A percentile compares a stretch with the other conserved stretches of the same genome.
phyloP scores from a whole-genome alignment of 176 grass and related monocot genomes.

The Phoenix roebelenii region DNA sequence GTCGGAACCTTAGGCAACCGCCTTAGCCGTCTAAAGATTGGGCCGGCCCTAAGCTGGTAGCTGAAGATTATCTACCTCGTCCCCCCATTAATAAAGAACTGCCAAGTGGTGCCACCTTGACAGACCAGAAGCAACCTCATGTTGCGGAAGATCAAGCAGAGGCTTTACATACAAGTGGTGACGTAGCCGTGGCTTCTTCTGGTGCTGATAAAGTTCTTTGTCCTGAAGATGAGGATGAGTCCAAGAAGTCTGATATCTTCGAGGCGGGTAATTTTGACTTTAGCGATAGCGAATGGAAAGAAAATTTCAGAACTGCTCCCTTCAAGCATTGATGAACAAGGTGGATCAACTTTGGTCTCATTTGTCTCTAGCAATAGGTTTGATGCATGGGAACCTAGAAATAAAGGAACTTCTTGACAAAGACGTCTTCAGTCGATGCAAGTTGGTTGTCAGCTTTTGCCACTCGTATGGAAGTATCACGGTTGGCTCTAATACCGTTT shows the following conservation, averaged over 20 bases:
- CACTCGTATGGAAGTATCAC: too few species aligned
- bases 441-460: too few species aligned
- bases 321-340: constrained; percentile 16
- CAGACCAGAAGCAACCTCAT: constrained; percentile 16
- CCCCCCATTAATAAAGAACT: constrained; percentile 16
- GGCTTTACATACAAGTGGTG: constrained; percentile 20
- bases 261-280: constrained; percentile 15
- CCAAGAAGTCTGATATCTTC: background rate
- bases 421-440: too few species aligned
- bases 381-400: constrained; percentile 1
- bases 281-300: constrained; percentile 28
- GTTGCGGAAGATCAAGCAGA: constrained; percentile 1
- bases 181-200: background rate
- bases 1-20: too few species aligned
- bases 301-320: constrained; percentile 2
- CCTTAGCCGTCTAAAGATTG: too few species aligned
- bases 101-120: constrained; percentile 17
- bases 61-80: constrained; percentile 23
- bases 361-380: constrained; percentile 14
- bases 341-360: constrained; percentile 9
- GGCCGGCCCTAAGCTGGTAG: background rate
- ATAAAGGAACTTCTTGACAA: constrained; percentile 23
- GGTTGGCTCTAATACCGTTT: too few species aligned
- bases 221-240: constrained; percentile 4
- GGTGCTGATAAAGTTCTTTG: background rate